Evolutionary conservation across 2,329 filamentous ascomycete genomes (phyloP).

Genomic region (Lachnellula suecica): DNA sequence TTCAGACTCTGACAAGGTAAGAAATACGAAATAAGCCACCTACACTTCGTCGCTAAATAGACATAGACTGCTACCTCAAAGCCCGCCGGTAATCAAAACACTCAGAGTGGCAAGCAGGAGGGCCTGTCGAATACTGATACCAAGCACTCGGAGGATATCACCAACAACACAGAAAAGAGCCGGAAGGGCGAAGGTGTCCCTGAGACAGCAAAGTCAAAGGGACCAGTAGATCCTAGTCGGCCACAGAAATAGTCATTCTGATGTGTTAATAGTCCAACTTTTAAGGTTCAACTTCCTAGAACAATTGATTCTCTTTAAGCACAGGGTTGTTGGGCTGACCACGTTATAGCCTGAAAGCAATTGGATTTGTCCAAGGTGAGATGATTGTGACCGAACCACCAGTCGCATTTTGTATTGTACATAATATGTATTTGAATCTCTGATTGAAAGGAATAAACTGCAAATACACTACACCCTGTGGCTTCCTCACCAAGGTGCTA

Average conservation of each 20-base stretch:
- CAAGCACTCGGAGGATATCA: slow-evolving; percentile 45
- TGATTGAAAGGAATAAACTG: background rate
- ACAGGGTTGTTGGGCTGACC: slow-evolving; percentile 15
- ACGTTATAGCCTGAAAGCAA: slow-evolving; percentile 16
- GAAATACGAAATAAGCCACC: background rate
- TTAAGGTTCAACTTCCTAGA: slow-evolving; percentile 7
- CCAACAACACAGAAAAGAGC: slow-evolving; percentile 45
- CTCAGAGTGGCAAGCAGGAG: slow-evolving; percentile 51
- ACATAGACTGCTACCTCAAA: slow-evolving; percentile 27
- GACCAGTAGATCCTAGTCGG: slow-evolving; percentile 40
- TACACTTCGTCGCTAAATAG: slow-evolving; percentile 8
- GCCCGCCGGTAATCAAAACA: slow-evolving; percentile 35
- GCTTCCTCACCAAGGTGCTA: background rate
- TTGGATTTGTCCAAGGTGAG: slow-evolving; percentile 3
- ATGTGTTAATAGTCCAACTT: slow-evolving; percentile 2
- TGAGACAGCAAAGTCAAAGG: slow-evolving; percentile 54
- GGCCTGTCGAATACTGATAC: slow-evolving; percentile 52
- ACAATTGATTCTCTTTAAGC: slow-evolving; percentile 14
- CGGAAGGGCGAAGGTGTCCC: slow-evolving; percentile 56
- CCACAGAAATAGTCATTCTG: slow-evolving; percentile 23
- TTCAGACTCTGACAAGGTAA: slow-evolving; percentile 24
- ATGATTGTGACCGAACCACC: background rate
- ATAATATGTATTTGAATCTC: slow-evolving; percentile 6
- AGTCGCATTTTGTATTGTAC: slow-evolving; percentile 20
- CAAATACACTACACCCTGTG: too few relatives aligned